Evolutionary conservation across 257 asterid species (phyloP), one percentile per base, ranked within the genome.

Genomic region (Plantago elongata): DNA sequence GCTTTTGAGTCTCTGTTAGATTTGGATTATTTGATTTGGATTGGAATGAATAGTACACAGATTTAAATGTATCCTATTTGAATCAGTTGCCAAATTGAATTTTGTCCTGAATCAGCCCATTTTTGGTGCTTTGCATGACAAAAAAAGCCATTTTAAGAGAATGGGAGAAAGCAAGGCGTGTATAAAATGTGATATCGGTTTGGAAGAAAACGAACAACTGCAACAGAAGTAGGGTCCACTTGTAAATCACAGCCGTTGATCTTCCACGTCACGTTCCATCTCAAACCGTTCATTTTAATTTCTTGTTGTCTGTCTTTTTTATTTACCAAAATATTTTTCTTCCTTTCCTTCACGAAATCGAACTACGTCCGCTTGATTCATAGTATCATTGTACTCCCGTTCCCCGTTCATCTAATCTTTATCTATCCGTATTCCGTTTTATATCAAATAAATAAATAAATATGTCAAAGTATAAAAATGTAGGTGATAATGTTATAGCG

Each of bases 341-440:
- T 14, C 13, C 16, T 13, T 74, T 62, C 45, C 82, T 70, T 69
- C 77, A 66, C 77, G 82, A 67, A 73, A 72, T 56, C 37, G 62
- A 63, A 65, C 63, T 34, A 45, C 62, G 57, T 49, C 44, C 8
- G 22, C 37, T 54, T 45, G 2, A 9, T 45, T 45, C 49, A 34
- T 34, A 34, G 5, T 34, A 22, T 45, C 49, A 34, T 34, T 1
- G 5, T 34, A 22, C 27, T 22, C 27, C 27, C n/a, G n/a, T n/a
- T n/a, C n/a, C n/a, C n/a, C n/a, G n/a, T n/a, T n/a, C n/a, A n/a
- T n/a, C 27, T 22, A 22, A 22, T 22, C 27, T 22, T 22, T 22
- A 2, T 22, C 27, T 22, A 2, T 22, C 27, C 27, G 2, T 22
- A 22, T 22, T 22, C 27, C 27, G 27, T 22, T 22, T 22, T 22